Conservation (phyloP, 1,284 basidiomycete genomes). For the Ceratobasidium sp. region DNA sequence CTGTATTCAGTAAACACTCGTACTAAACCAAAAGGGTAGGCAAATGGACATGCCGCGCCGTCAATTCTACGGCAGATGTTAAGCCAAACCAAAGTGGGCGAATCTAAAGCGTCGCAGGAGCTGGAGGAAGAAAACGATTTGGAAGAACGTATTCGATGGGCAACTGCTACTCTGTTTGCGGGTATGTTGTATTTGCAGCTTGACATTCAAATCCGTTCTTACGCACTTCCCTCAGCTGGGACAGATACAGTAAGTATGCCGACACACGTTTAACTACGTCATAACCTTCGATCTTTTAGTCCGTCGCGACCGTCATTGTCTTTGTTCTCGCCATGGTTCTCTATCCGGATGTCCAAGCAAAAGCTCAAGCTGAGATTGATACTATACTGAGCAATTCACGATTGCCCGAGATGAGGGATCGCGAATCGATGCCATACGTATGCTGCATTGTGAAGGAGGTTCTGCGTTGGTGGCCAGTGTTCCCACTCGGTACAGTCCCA, state of each 20-base stretch:
- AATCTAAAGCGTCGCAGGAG: background rate
- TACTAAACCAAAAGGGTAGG: background rate
- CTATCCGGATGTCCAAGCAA: conserved; percentile 45
- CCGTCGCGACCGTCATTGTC: conserved; percentile 16
- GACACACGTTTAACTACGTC: too few species aligned
- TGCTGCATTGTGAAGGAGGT: conserved; percentile 31
- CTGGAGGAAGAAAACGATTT: background rate
- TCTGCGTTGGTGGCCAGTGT: conserved; percentile 22
- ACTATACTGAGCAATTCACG: conserved; percentile 44
- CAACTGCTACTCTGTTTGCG: conserved; percentile 14
- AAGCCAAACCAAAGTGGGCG: background rate
- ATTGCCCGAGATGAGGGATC: conserved; percentile 25
- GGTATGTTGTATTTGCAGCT: conserved; percentile 4
- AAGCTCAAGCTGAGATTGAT: conserved; percentile 50
- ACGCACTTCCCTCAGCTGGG: background rate
- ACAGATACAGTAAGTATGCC: conserved; percentile 17
- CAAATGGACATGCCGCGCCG: background rate
- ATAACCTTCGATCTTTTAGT: background rate
- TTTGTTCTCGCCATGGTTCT: conserved; percentile 45
- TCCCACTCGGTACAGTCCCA: conserved; percentile 23
- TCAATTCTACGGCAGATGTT: conserved; percentile 13
- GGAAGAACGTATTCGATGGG: conserved; percentile 26
- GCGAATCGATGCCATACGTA: conserved; percentile 7
- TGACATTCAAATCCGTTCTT: background rate
- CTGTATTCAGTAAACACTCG: background rate